Conservation (phyloP, 306 rosid genomes). For the Cicer chorassanicum region DNA sequence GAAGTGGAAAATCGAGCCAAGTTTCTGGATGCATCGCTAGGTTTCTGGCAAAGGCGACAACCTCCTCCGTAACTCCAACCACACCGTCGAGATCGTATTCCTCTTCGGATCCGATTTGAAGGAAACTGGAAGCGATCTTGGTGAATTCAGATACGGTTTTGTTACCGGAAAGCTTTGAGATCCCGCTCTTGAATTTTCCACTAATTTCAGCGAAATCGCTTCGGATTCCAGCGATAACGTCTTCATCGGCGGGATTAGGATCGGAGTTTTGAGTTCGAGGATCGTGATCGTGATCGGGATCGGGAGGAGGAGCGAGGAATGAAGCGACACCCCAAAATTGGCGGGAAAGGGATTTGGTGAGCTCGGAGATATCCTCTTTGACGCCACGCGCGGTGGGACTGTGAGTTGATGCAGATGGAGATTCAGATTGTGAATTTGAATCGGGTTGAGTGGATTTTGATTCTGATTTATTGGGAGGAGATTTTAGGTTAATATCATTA, state of each 20-base stretch:
- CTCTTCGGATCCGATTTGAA: constrained; percentile 69
- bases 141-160: constrained; percentile 78
- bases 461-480: constrained; percentile 41
- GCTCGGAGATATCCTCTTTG: constrained; percentile 82
- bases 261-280: constrained; percentile 42
- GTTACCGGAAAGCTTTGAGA: constrained; percentile 74
- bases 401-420: constrained; percentile 49
- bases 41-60: constrained; percentile 68
- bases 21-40: constrained; percentile 85
- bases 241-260: constrained; percentile 54
- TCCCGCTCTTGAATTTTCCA: constrained; percentile 77
- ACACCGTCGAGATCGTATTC: constrained; percentile 62
- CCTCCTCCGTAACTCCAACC: constrained; percentile 75
- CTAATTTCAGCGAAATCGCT: constrained; percentile 88
- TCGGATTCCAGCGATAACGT: constrained; percentile 81
- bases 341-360: constrained; percentile 70
- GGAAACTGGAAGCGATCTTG: constrained; percentile 90
- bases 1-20: constrained; percentile 86
- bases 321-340: constrained; percentile 93
- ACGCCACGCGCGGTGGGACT: constrained; percentile 70
- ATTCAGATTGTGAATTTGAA: constrained; percentile 48
- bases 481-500: constrained; percentile 41
- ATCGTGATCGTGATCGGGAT: constrained; percentile 51
- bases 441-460: constrained; percentile 43
- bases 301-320: constrained; percentile 83